A percentile compares a stretch with the other conserved stretches of the same genome.
Conservation (phyloP, 495 filamentous ascomycete species). For the Daldinia loculata region DNA sequence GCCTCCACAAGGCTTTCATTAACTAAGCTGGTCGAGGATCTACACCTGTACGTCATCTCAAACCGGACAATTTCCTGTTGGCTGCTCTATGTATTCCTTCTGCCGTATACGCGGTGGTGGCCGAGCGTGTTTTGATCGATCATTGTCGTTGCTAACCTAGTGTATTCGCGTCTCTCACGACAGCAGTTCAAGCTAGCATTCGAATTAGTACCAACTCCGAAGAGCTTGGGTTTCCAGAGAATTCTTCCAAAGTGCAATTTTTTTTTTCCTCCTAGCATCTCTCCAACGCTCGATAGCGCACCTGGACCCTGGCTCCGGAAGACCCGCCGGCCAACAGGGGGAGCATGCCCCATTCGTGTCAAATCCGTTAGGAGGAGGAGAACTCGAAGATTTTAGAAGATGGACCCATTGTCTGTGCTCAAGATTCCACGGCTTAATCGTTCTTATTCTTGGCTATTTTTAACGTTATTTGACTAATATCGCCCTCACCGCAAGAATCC, state of each 20-base stretch:
- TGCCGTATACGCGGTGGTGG: conserved; percentile 33
- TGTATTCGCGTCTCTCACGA: conserved; percentile 32
- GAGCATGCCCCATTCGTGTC: conserved; percentile 25
- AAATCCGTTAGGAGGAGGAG: conserved; percentile 30
- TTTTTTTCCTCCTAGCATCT: conserved; percentile 5
- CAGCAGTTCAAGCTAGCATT: conserved; percentile 2
- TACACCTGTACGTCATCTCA: conserved; percentile 36
- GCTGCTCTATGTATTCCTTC: conserved; percentile 14
- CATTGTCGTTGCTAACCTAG: conserved; percentile 15
- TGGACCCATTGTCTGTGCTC: conserved; percentile 42
- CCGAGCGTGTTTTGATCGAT: conserved; percentile 32
- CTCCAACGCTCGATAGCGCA: conserved; percentile 19
- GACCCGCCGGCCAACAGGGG: conserved; percentile 41
- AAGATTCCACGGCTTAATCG: conserved; percentile 31
- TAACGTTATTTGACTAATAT: conserved; percentile 42
- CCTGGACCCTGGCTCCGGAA: conserved; percentile 38
- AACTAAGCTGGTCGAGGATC: conserved; percentile 40
- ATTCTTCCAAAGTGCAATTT: conserved; percentile 35
- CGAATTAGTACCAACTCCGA: conserved; percentile 23
- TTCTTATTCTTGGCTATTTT: conserved; percentile 38
- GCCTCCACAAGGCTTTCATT: conserved; percentile 31
- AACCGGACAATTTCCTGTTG: conserved; percentile 35
- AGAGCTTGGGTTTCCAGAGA: conserved; percentile 25
- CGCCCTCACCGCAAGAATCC: conserved; percentile 47
- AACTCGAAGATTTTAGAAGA: conserved; percentile 28